phyloP scores from a whole-genome alignment of 345 rosid species.

The Zanthoxylum bungeanum region DNA sequence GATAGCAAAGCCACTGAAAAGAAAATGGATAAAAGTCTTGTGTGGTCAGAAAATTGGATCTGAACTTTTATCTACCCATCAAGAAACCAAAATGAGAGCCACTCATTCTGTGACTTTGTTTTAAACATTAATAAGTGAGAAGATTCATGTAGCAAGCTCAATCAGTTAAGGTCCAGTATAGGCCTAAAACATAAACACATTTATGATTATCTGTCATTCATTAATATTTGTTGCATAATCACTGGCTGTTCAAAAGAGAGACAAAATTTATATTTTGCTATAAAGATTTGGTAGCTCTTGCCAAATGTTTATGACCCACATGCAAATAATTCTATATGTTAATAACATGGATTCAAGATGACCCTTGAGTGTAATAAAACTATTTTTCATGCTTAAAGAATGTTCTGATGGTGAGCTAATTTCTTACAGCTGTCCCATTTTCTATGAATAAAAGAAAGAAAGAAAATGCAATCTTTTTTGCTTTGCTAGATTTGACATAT shows the following conservation, averaged over 20 bases:
- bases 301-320: constrained; percentile 30
- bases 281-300: constrained; percentile 14
- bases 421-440: constrained; percentile 29
- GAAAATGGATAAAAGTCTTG: background rate
- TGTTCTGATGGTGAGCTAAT: constrained; percentile 12
- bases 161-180: constrained; percentile 14
- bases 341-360: background rate
- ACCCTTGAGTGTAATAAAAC: too few species aligned
- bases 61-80: constrained; percentile 18
- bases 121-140: constrained; percentile 16
- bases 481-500: constrained; percentile 12
- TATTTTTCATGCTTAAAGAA: constrained; percentile 15
- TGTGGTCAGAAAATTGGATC: constrained; percentile 10
- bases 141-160: constrained; percentile 16
- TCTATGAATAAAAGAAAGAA: constrained; percentile 4
- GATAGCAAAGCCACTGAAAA: background rate
- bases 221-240: constrained; percentile 21
- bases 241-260: constrained; percentile 30
- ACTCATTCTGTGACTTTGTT: constrained; percentile 3
- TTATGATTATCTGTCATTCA: constrained; percentile 19
- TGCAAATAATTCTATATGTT: constrained; percentile 18
- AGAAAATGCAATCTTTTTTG: constrained; percentile 16
- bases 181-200: background rate
- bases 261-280: constrained; percentile 27
- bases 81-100: constrained; percentile 6